Evolutionary conservation across 768 basidiomycete species (phyloP).

Genomic region (Pleurotus cornucopiae): DNA sequence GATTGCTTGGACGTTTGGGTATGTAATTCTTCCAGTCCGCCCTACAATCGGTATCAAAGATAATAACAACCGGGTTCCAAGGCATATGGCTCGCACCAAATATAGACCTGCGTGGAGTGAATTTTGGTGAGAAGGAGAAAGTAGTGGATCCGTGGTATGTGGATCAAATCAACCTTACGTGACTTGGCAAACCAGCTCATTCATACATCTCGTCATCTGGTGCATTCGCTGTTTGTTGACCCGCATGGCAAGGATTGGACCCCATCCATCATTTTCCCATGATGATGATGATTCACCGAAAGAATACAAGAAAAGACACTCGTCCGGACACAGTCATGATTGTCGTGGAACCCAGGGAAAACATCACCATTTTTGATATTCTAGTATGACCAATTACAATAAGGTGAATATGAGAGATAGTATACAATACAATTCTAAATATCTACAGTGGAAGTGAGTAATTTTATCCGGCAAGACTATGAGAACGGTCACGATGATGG

Average conservation of each 20-base stretch:
- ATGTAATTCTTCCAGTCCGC: not conserved
- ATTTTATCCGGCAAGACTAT: no score
- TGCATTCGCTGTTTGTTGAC: not conserved
- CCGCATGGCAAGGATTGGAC: not conserved
- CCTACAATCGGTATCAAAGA: not conserved
- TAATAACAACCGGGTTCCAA: not conserved
- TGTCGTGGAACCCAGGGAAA: not conserved
- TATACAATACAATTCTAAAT: no score
- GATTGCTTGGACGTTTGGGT: conserved; percentile 3
- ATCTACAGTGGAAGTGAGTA: no score
- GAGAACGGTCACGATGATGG: no score
- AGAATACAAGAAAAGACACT: not conserved
- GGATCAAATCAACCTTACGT: not conserved
- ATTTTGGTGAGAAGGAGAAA: conserved; percentile 1
- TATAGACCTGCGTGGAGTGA: not conserved
- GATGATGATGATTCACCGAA: conserved; percentile 6
- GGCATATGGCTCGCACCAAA: conserved; percentile 3
- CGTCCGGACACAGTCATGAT: not conserved
- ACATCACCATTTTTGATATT: no score
- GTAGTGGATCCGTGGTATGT: conserved; percentile 4
- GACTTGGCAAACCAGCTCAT: not conserved
- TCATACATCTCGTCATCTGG: not conserved
- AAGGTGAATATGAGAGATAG: no score
- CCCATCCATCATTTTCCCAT: not conserved
- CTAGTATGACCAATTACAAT: no score